These are phyloP conservation scores for Chaetomiaceae sp. DNA, from an alignment of 2,329 filamentous ascomycete species.

Conservation along the genomic window DNA sequence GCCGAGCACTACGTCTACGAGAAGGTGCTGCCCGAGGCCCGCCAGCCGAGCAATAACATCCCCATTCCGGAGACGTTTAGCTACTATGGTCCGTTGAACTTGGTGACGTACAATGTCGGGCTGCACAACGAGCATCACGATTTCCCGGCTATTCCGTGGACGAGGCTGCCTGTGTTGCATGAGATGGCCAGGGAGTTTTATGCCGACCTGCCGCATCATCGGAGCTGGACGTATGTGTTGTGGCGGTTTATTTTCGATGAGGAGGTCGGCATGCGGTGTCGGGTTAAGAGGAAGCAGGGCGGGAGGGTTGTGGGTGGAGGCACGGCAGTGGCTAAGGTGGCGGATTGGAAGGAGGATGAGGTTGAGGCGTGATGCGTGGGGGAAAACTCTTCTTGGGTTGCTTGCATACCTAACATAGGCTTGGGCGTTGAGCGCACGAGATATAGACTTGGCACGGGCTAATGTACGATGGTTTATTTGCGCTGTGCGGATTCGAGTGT, in stretches of 20 bases:
- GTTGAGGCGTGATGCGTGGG: constrained; percentile 52
- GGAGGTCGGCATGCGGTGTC: constrained; percentile 82
- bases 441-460: constrained; percentile 4
- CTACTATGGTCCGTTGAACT: constrained; percentile 91
- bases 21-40: constrained; percentile 52
- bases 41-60: constrained; percentile 55
- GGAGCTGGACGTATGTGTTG: constrained; percentile 87
- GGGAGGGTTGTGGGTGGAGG: constrained; percentile 54
- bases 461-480: constrained; percentile 4
- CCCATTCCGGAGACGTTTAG: constrained; percentile 90
- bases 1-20: constrained; percentile 91
- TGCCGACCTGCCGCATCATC: constrained; percentile 75
- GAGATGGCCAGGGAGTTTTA: constrained; percentile 88
- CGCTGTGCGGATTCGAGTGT: too few relatives aligned
- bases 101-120: constrained; percentile 94
- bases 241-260: constrained; percentile 95
- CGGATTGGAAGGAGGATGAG: constrained; percentile 64
- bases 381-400: not conserved
- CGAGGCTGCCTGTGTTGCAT: constrained; percentile 70
- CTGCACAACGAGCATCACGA: constrained; percentile 99
- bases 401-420: not conserved
- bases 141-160: constrained; percentile 97
- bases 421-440: not conserved
- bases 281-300: constrained; percentile 87
- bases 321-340: constrained; percentile 36